phyloP scores from a whole-genome alignment of 352 stramenopile genomes.

The Hyphochytrium catenoides region DNA sequence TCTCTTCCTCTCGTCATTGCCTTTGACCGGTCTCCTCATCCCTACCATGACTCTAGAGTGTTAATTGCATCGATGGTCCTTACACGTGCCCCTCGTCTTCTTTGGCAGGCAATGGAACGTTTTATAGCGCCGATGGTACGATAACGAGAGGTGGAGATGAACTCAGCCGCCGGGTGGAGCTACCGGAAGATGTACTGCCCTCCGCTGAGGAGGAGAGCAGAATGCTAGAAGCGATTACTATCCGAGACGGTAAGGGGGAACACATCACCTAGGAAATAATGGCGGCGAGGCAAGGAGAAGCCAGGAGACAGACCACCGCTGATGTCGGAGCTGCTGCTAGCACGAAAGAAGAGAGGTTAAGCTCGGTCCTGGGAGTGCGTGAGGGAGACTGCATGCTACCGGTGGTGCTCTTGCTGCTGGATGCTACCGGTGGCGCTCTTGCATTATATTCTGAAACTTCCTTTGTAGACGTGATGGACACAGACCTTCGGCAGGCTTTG shows the following conservation, averaged over 20 bases:
- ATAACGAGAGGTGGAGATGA: too few species aligned
- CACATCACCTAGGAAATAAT: not conserved
- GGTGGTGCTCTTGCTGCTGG: too few species aligned
- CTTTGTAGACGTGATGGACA: constrained; percentile 41
- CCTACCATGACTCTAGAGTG: too few species aligned
- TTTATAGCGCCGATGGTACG: too few species aligned
- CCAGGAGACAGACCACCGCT: constrained; percentile 1
- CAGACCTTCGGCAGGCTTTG: constrained; percentile 51
- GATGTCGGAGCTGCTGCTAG: not conserved
- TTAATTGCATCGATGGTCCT: too few species aligned
- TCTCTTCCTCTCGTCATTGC: too few species aligned
- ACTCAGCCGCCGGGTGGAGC: constrained; percentile 24
- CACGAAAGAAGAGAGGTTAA: constrained; percentile 2
- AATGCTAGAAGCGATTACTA: constrained; percentile 47
- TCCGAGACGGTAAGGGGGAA: constrained; percentile 30
- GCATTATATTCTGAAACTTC: constrained; percentile 9
- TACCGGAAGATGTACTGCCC: constrained; percentile 35
- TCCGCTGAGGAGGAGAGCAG: constrained; percentile 36
- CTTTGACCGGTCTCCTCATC: too few species aligned
- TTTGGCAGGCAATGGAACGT: too few species aligned
- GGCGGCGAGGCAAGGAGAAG: not conserved
- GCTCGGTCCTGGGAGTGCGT: constrained; percentile 2
- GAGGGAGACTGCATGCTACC: constrained; percentile 5
- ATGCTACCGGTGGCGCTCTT: too few species aligned
- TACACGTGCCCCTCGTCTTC: too few species aligned